Percentiles rank a stretch among this genome's conserved stretches.
phyloP scores from a whole-genome alignment of 1,139 yeast species.

The Taiozyma onychis region DNA sequence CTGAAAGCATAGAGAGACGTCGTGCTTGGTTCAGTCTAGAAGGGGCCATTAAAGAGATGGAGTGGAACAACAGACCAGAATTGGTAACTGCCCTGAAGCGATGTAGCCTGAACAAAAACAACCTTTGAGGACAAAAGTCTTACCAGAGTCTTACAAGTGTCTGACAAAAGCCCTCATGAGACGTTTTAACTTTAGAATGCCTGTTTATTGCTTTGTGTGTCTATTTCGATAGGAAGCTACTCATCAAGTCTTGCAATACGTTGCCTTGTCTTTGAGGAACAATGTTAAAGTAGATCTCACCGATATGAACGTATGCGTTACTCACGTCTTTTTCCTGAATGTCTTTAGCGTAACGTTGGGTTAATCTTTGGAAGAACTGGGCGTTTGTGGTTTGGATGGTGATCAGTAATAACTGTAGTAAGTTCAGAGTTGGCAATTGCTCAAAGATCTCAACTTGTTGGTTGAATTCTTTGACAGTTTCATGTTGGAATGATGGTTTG shows the following conservation, averaged over 20 bases:
- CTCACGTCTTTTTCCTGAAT: slow-evolving; percentile 32
- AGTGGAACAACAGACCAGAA: slow-evolving; percentile 60
- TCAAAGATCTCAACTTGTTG: slow-evolving; percentile 13
- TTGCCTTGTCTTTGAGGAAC: slow-evolving; percentile 54
- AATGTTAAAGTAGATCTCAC: slow-evolving; percentile 52
- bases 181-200: neutral
- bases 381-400: slow-evolving; percentile 51
- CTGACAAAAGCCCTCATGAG: neutral
- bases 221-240: slow-evolving; percentile 55
- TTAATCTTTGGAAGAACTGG: slow-evolving; percentile 47
- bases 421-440: slow-evolving; percentile 45
- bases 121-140: too few species aligned
- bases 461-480: slow-evolving; percentile 8
- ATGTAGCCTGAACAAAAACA: slow-evolving; percentile 18
- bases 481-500: slow-evolving; percentile 11
- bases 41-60: slow-evolving; percentile 65
- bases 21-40: slow-evolving; percentile 73
- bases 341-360: slow-evolving; percentile 41
- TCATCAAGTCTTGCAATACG: slow-evolving; percentile 80
- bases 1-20: slow-evolving; percentile 56
- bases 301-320: slow-evolving; percentile 47
- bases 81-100: slow-evolving; percentile 56
- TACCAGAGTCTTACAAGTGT: too few species aligned
- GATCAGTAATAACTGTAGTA: slow-evolving; percentile 61
- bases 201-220: neutral